A percentile compares a stretch with the other conserved stretches of the same genome.
Evolutionary conservation across 306 rosid species (phyloP).

Genomic region (Cicer cuneatum): DNA sequence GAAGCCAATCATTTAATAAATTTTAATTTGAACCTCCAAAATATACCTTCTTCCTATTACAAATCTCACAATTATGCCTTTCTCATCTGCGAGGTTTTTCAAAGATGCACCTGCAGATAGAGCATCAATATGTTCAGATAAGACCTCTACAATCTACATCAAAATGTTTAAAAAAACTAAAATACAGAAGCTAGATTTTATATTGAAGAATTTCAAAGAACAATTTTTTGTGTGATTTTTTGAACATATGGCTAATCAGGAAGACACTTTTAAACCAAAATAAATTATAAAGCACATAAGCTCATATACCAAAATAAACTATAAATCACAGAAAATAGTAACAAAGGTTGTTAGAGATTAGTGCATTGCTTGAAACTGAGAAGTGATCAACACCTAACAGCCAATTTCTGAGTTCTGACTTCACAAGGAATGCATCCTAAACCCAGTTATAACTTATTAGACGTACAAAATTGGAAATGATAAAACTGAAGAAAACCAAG

Average conservation of each 20-base stretch:
- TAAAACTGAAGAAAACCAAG: constrained; percentile 29
- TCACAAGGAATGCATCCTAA: constrained; percentile 36
- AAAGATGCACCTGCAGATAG: constrained; percentile 54
- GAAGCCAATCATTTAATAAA: constrained; percentile 38
- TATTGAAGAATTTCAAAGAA: constrained; percentile 23
- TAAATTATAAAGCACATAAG: constrained; percentile 2
- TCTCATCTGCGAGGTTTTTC: constrained; percentile 54
- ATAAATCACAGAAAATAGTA: constrained; percentile 19
- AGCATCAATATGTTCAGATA: constrained; percentile 7
- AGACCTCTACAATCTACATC: constrained; percentile 8
- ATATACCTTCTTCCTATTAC: constrained; percentile 72
- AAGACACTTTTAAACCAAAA: constrained; percentile 18
- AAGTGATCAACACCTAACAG: constrained; percentile 17
- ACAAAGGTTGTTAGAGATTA: constrained; percentile 7
- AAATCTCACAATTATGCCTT: constrained; percentile 63
- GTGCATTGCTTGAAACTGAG: constrained; percentile 23
- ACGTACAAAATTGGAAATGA: constrained; percentile 23
- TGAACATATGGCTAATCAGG: constrained; percentile 22
- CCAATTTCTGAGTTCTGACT: constrained; percentile 21
- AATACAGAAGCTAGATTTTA: constrained; percentile 15
- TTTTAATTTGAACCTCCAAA: constrained; percentile 39
- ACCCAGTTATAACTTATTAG: constrained; percentile 13
- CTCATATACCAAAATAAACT: constrained; percentile 29
- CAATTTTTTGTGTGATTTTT: background rate
- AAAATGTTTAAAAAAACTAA: constrained; percentile 30